Evolutionary conservation across 805 yeast species (phyloP).

Genomic region (Nakazawaea ernobii): DNA sequence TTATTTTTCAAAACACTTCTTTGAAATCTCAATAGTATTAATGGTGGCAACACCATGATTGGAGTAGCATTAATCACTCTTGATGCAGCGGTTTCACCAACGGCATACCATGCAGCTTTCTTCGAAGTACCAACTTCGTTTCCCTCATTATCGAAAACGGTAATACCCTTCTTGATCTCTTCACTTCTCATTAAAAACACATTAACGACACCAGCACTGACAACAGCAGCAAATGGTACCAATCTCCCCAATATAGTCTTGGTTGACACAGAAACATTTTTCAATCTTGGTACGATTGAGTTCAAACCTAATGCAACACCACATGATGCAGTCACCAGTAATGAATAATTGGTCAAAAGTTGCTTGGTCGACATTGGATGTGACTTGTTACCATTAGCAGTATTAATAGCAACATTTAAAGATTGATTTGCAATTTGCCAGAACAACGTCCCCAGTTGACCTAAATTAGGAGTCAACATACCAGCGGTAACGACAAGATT

Average conservation of each 20-base stretch:
- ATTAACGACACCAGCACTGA: slow-evolving; percentile 92
- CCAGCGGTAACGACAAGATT: slow-evolving; percentile 95
- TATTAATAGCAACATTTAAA: slow-evolving; percentile 92
- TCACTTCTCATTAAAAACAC: slow-evolving; percentile 96
- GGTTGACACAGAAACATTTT: slow-evolving; percentile 62
- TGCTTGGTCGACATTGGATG: slow-evolving; percentile 82
- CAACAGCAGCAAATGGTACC: slow-evolving; percentile 98
- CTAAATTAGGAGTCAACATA: slow-evolving; percentile 93
- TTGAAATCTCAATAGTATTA: slow-evolving; percentile 74
- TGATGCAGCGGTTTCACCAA: slow-evolving; percentile 94
- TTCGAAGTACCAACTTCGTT: slow-evolving; percentile 70
- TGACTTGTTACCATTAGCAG: slow-evolving; percentile 93
- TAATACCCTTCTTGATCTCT: slow-evolving; percentile 81
- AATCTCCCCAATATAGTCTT: slow-evolving; percentile 72
- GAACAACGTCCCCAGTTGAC: slow-evolving; percentile 84
- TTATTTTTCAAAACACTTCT: slow-evolving; percentile 62
- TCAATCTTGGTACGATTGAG: slow-evolving; percentile 82
- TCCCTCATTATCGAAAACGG: slow-evolving; percentile 59
- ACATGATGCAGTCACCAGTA: slow-evolving; percentile 94
- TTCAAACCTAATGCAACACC: slow-evolving; percentile 93
- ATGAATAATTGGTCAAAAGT: slow-evolving; percentile 67
- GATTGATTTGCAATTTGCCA: slow-evolving; percentile 99
- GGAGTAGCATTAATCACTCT: slow-evolving; percentile 97
- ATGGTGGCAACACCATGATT: slow-evolving; percentile 93
- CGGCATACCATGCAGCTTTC: slow-evolving; percentile 87